Base-by-base conservation (phyloP, 2,329 filamentous ascomycete species). In the Rhexocercosporidium sp. region DNA sequence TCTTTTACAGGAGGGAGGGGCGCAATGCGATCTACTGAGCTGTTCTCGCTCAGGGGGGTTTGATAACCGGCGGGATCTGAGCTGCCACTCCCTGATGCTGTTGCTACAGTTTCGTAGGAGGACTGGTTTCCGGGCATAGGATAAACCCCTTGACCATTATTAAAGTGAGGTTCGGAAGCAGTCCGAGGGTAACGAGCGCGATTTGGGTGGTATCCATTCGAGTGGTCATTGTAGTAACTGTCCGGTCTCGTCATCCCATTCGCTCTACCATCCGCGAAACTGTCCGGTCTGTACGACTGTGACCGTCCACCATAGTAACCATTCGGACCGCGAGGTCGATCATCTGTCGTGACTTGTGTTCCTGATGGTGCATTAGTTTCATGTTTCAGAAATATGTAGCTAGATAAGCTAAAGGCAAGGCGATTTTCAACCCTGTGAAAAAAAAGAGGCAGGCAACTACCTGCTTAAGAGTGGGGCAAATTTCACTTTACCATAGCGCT, bases 21-120 rank as follows among this genome's bases (percentile, higher is more conserved):
- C 66, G 84, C 82, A 27, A 89, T 82, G 69, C 93, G 90, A 77
- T 97, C 93, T 73, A 96, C 88, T 1, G 93, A 97, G 81, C 93
- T 96, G 81, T 97, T 97, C 77, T 97, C 92, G 76, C 94, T 97
- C 81, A 92, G 82, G 49, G 92, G 94, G 67, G 93, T 97, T 71
- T 90, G 90, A 78, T 96, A 94, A 65, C 89, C 90, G 76, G 87
- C 90, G 14, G 89, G 89, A 66, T 97, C 94, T 70, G 90, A 88
- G 72, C 88, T 91, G 59, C 72, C 92, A 75, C 89, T 92, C 25
- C 89, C 90, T 12, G 89, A 88, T 67, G 90, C 91, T 14, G 92
- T 93, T 44, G 91, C 91, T 53, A 96, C 91, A 1, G 93, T 97
- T 78, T 97, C 94, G 79, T 95, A 92, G 1, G 93, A 96, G 47